Conservation (phyloP, 768 basidiomycete genomes). For the Heimioporus sp. region DNA sequence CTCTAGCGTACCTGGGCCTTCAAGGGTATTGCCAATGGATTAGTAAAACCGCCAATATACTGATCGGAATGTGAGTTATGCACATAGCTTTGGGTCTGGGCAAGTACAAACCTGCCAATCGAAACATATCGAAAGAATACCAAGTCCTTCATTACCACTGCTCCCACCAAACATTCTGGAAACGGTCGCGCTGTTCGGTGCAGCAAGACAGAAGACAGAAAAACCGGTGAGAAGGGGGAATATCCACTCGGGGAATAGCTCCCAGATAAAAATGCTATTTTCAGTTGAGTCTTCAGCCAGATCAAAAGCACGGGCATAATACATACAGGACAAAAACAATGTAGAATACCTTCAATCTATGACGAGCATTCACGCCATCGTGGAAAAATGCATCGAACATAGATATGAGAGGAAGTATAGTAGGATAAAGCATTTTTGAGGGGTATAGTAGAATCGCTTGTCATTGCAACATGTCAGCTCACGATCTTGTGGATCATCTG, state of each 20-base stretch:
- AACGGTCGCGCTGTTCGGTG: conserved; percentile 25
- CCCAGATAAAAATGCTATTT: conserved; percentile 35
- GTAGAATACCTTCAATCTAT: too few species aligned
- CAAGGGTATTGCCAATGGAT: conserved; percentile 55
- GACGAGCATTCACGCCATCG: too few species aligned
- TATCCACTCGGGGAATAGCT: conserved; percentile 27
- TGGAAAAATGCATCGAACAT: too few species aligned
- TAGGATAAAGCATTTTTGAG: conserved; percentile 43
- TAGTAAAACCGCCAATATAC: conserved; percentile 34
- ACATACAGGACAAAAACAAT: too few species aligned
- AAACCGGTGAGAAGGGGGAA: conserved; percentile 66
- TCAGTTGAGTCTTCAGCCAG: too few species aligned
- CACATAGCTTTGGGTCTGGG: too few species aligned
- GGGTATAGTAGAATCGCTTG: conserved; percentile 44
- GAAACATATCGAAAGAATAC: conserved; percentile 55
- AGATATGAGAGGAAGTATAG: conserved; percentile 21
- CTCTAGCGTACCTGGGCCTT: conserved; percentile 55
- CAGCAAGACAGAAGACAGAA: conserved; percentile 60
- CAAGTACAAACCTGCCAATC: too few species aligned
- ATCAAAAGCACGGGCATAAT: too few species aligned
- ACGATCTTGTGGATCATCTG: too few species aligned
- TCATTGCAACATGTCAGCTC: too few species aligned
- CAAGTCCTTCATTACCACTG: conserved; percentile 66
- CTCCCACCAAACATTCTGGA: conserved; percentile 62
- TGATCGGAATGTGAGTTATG: too few species aligned